Base-by-base conservation (phyloP, 257 asterid genomes). In the Cruciata laevipes region DNA sequence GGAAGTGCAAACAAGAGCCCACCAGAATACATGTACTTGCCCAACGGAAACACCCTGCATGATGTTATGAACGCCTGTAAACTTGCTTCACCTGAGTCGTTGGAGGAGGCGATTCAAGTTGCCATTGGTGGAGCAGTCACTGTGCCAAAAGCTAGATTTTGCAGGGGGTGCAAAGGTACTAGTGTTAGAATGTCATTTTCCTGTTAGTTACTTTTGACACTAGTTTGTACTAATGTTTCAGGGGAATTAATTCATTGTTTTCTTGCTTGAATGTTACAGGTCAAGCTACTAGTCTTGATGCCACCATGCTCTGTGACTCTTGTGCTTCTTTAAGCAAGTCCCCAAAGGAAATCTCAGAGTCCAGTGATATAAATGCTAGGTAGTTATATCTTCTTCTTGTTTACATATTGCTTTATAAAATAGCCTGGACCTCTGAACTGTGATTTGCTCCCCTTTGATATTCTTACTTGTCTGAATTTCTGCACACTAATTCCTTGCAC, bases 61-160 rank as follows among this genome's bases (percentile, higher is more conserved):
- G 97, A 92, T 35, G 88, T 92, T 68, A 70, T 92, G 65, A 83
- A 77, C 60, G 87, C 83, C 32, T 92, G 98, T 79, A 92, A 82
- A 73, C 79, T 56, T 75, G 85, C 76, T 75, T 75, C 65, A 51
- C 67, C 80, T 53, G 89, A 82, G 20, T 77, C 88, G 12, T 52
- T 87, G 78, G 93, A 88, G 73, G 35, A 63, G 37, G 87, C 81
- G 20, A 85, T 94, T 63, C 71, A 68, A 74, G 78, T 75, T 21
- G 83, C 88, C 38, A 74, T 77, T 35, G 96, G 96, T 42, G 79
- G 75, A 17, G 55, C 55, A 47, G 55, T 47, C 69, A 71, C 85
- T 21, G 71, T 67, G 66, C 74, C 68, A 61, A 72, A 57, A 23
- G 49, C 77, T 70, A 75, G 73, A 59, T 70, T 73, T 75, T 87